phyloP scores from a whole-genome alignment of 768 basidiomycete species.

The Suillus tomentosus region DNA sequence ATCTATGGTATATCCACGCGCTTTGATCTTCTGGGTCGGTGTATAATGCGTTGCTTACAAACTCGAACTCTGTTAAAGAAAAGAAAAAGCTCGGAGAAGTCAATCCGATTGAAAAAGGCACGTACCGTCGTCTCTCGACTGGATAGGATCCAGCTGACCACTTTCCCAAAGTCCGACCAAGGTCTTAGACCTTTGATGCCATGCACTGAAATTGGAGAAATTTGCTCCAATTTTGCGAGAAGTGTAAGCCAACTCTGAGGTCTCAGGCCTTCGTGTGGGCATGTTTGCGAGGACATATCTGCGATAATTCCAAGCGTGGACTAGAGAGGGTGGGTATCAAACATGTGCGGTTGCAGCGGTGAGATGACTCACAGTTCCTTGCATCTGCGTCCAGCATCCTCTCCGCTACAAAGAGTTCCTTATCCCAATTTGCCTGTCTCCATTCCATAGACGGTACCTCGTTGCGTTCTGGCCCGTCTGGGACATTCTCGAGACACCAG shows the following conservation, averaged over 20 bases:
- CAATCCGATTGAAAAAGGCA: neutral
- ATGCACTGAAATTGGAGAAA: constrained; percentile 98
- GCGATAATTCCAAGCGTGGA: constrained; percentile 94
- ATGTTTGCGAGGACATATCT: constrained; percentile 79
- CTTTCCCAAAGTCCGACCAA: constrained; percentile 64
- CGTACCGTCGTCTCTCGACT: constrained; percentile 72
- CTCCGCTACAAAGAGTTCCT: constrained; percentile 85
- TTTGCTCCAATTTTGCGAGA: constrained; percentile 88
- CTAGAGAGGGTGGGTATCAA: constrained; percentile 44
- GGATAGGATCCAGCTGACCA: constrained; percentile 50
- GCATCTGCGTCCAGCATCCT: constrained; percentile 91
- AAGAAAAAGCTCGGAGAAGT: neutral
- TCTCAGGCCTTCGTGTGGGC: constrained; percentile 55
- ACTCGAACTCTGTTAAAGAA: constrained; percentile 75
- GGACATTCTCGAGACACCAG: constrained; percentile 92
- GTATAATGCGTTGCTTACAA: constrained; percentile 92
- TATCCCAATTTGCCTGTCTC: constrained; percentile 81
- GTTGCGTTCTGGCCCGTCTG: constrained; percentile 61
- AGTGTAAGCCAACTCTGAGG: constrained; percentile 83
- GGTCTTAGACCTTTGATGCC: constrained; percentile 95
- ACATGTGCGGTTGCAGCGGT: neutral
- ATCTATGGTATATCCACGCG: constrained; percentile 98
- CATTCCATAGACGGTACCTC: constrained; percentile 56
- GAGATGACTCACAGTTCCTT: constrained; percentile 75
- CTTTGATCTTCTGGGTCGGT: constrained; percentile 97